Conservation (phyloP, 2,329 filamentous ascomycete species). For the Botrytis tulipae region DNA sequence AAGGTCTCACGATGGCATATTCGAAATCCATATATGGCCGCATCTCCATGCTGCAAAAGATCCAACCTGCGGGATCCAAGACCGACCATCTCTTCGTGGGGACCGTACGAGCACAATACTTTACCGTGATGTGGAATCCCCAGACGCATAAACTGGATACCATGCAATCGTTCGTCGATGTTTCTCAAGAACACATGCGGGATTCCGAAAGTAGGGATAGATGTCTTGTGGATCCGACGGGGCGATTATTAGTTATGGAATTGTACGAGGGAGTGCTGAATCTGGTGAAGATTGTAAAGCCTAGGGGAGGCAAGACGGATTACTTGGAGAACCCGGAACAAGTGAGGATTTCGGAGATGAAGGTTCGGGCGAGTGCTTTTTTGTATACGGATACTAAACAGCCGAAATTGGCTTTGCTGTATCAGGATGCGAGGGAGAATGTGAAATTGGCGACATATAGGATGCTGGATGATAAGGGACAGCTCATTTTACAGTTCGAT, state of each 20-base stretch:
- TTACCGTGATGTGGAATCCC: conserved; percentile 81
- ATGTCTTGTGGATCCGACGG: conserved; percentile 79
- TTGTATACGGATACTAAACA: conserved; percentile 54
- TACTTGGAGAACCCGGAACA: conserved; percentile 61
- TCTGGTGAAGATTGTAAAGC: conserved; percentile 58
- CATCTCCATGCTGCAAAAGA: conserved; percentile 77
- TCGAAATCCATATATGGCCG: conserved; percentile 79
- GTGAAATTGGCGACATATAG: conserved; percentile 58
- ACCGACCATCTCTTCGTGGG: conserved; percentile 90
- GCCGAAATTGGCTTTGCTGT: conserved; percentile 63
- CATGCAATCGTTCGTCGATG: conserved; percentile 50
- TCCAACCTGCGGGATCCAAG: conserved; percentile 69
- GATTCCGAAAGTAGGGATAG: conserved; percentile 81
- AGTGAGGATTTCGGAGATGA: conserved; percentile 63
- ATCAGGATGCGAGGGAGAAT: conserved; percentile 60
- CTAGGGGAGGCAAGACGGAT: conserved; percentile 51
- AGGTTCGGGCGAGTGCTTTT: conserved; percentile 65
- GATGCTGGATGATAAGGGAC: conserved; percentile 56
- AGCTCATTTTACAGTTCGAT: conserved; percentile 53
- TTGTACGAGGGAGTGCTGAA: conserved; percentile 67
- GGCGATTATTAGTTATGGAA: conserved; percentile 64
- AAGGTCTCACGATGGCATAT: conserved; percentile 64
- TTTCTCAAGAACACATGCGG: conserved; percentile 60
- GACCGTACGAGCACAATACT: conserved; percentile 87
- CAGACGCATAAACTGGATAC: conserved; percentile 51